Conservation (phyloP, 352 stramenopile genomes). For the Halophytophthora polymorphica region DNA sequence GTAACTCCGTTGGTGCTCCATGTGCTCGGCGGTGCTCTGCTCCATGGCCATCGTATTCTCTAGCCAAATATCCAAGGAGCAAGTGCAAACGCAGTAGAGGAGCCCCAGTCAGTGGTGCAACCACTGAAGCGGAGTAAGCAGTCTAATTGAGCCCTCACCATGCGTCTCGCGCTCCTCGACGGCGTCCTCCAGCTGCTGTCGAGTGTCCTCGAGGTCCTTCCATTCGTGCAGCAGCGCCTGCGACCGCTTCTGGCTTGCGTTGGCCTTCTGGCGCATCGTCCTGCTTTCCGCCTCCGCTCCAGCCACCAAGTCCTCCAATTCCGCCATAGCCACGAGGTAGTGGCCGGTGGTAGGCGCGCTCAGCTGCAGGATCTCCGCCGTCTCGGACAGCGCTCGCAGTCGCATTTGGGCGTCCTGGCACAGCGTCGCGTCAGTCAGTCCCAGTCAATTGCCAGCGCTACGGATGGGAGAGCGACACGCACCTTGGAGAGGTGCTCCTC, state of each 20-base stretch:
- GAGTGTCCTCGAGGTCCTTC: slow-evolving; percentile 24
- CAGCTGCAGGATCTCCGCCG: slow-evolving; percentile 34
- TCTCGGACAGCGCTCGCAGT: slow-evolving; percentile 44
- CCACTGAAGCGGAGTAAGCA: too few species aligned
- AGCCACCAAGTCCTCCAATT: slow-evolving; percentile 19
- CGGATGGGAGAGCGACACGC: background rate
- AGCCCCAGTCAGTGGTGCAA: too few species aligned
- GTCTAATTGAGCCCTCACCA: slow-evolving; percentile 13
- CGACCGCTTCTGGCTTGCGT: slow-evolving; percentile 10
- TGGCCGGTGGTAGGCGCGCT: slow-evolving; percentile 35
- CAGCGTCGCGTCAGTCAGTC: background rate
- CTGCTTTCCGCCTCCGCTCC: background rate
- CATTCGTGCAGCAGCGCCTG: slow-evolving; percentile 27
- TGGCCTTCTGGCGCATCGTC: slow-evolving; percentile 4
- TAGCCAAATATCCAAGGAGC: slow-evolving; percentile 7
- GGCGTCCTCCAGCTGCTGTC: slow-evolving; percentile 26
- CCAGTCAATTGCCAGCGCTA: background rate
- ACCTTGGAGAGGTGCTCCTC: slow-evolving; percentile 53
- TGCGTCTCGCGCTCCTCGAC: slow-evolving; percentile 33
- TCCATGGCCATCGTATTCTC: slow-evolving; percentile 43
- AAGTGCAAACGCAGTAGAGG: background rate
- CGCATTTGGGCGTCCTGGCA: slow-evolving; percentile 43
- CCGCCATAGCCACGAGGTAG: slow-evolving; percentile 28
- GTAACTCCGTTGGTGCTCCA: slow-evolving; percentile 24
- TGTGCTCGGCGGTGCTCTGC: slow-evolving; percentile 35